A percentile compares a stretch with the other conserved stretches of the same genome.
Conservation (phyloP, 139 green algal genomes). For the Chlorella sp. region DNA sequence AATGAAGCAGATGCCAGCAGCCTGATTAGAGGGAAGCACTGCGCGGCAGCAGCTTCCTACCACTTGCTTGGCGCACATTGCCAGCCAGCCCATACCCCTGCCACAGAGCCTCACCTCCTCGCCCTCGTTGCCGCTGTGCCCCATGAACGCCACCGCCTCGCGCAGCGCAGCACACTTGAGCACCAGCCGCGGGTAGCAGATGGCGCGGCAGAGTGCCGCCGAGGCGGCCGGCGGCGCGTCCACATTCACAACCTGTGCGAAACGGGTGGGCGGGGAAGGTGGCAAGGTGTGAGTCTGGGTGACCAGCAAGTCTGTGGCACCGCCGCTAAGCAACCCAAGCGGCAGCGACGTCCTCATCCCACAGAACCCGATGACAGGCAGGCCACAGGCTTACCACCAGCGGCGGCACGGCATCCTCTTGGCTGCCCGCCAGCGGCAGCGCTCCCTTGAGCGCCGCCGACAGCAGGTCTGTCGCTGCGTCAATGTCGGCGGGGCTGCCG, state of each 20-base stretch:
- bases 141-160: conserved; percentile 47
- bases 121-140: conserved; percentile 8
- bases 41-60: no score
- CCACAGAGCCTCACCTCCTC: not conserved
- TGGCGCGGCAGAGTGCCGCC: conserved; percentile 25
- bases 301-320: not conserved
- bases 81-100: not conserved
- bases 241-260: conserved; percentile 22
- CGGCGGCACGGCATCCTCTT: not conserved
- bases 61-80: no score
- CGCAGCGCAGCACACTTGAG: conserved; percentile 38
- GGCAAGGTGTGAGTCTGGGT: not conserved
- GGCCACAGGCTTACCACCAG: conserved; percentile 14
- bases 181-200: conserved; percentile 28
- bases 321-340: no score
- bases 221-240: not conserved
- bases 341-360: no score
- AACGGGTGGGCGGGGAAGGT: not conserved
- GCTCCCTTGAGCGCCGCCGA: conserved; percentile 25
- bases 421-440: conserved; percentile 6
- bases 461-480: conserved; percentile 27
- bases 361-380: no score
- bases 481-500: not conserved
- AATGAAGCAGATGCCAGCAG: no score
- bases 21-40: no score